Base-by-base conservation (phyloP, 164 flowering plant genomes). In the Protea cynaroides region DNA sequence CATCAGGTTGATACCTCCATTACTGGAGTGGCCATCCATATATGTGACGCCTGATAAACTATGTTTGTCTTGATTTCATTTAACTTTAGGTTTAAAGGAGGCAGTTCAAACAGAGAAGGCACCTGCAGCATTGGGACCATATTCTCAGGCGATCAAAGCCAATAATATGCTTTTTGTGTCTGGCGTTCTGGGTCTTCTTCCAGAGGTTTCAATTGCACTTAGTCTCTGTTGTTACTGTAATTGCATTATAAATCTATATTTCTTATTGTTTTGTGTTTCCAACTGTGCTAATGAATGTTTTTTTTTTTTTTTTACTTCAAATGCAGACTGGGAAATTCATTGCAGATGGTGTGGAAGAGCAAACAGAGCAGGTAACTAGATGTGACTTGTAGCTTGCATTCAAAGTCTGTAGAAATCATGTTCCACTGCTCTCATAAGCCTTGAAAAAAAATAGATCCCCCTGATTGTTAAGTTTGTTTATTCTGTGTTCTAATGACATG, bases 111-210 rank as follows among this genome's bases (percentile, higher is more conserved):
- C 98, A 23, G 96, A 91, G 0, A 94, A 87, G 72, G 98, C 98
- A 59, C 98, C 98, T 1, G 96, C 95, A 4, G 98, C 98, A 19
- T 69, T 94, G 74, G 98, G 97, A 52, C 97, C 98, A 7, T 91
- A 91, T 80, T 91, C 96, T 57, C 98, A 94, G 71, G 98, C 97
- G 15, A 89, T 91, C 61, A 94, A 91, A 78, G 84, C 85, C 43
- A 86, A 94, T 67, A 85, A 87, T 61, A 71, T 89, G 65, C 72
- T 94, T 43, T 91, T 85, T 68, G 81, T 94, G 34, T 94, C 98
- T 65, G 98, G 98, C 53, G 84, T 79, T 69, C 82, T 94, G 62
- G 98, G 98, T 65, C 90, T 94, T 18, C 52, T 87, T 70, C 98
- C 98, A 0, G 96, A 94, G 97, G 98, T 94, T 70, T 49, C 69